Conservation (phyloP, 2,329 filamentous ascomycete genomes). For the Arthroderma sp. region DNA sequence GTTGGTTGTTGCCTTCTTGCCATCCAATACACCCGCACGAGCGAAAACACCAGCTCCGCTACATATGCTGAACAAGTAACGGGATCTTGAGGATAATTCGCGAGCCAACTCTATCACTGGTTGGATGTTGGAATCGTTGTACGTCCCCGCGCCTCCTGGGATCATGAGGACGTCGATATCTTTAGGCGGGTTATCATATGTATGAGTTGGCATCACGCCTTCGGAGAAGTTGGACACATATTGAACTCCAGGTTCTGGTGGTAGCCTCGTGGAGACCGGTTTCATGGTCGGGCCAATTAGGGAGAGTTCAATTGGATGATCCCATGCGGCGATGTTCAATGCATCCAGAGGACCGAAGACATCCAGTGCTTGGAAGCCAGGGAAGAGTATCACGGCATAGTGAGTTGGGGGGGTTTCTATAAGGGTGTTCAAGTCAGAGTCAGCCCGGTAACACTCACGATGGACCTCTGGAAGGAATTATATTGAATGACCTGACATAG, state of each 20-base stretch:
- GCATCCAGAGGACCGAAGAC: constrained; percentile 36
- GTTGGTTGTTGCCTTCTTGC: constrained; percentile 51
- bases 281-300: constrained; percentile 20
- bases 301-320: constrained; percentile 15
- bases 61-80: constrained; percentile 52
- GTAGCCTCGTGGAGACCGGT: constrained; percentile 20
- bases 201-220: constrained; percentile 38
- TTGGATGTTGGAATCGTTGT: constrained; percentile 17
- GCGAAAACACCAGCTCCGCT: constrained; percentile 50
- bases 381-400: constrained; percentile 21
- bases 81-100: constrained; percentile 34
- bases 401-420: constrained; percentile 2
- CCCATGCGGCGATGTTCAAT: constrained; percentile 23
- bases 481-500: too few species aligned
- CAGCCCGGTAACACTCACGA: too few species aligned
- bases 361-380: constrained; percentile 31
- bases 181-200: constrained; percentile 37
- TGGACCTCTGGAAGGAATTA: too few species aligned
- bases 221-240: constrained; percentile 20
- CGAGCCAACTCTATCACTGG: constrained; percentile 35
- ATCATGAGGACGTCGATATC: constrained; percentile 51
- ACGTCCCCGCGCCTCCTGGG: constrained; percentile 46
- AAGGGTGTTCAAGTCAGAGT: too few species aligned
- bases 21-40: constrained; percentile 46
- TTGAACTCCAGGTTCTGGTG: constrained; percentile 1